Percentiles rank a stretch among this genome's conserved stretches.
Conservation (phyloP, 2,329 filamentous ascomycete genomes). For the Ophiocordyceps camponoti-saundersi region DNA sequence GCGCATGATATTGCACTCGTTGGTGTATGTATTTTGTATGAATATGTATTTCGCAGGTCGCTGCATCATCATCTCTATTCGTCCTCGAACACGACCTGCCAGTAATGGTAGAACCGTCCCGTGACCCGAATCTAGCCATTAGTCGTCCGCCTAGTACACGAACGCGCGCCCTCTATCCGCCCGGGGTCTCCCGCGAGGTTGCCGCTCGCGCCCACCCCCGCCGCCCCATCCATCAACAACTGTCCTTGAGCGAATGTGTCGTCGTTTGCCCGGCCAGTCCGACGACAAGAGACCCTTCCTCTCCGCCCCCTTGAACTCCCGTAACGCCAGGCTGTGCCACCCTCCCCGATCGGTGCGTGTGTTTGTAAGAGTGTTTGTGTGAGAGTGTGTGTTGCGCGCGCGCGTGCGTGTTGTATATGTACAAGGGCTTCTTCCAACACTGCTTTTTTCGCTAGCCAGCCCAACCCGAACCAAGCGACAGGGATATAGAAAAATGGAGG, state of each 20-base stretch:
- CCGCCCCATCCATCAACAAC: background rate
- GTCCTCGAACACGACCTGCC: background rate
- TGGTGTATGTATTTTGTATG: too few species aligned
- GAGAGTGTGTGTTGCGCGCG: background rate
- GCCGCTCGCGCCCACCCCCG: background rate
- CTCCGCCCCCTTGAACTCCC: background rate
- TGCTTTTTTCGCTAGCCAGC: background rate
- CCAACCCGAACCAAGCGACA: background rate
- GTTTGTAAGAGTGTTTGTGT: background rate
- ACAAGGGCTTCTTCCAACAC: background rate
- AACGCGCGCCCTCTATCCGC: background rate
- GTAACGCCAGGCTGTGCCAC: constrained; percentile 2
- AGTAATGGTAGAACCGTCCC: background rate
- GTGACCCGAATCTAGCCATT: background rate
- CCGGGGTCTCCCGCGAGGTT: background rate
- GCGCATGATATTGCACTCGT: too few species aligned
- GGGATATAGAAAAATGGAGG: background rate
- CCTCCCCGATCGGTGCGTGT: background rate
- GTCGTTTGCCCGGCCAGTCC: background rate
- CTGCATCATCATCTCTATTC: background rate
- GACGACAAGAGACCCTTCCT: background rate
- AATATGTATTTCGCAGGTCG: background rate
- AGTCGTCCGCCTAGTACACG: background rate
- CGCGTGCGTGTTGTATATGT: background rate
- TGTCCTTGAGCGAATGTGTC: background rate